These are phyloP conservation scores for Exophiala spinifera DNA, from an alignment of 2,329 filamentous ascomycete species.

Conservation along the genomic window DNA sequence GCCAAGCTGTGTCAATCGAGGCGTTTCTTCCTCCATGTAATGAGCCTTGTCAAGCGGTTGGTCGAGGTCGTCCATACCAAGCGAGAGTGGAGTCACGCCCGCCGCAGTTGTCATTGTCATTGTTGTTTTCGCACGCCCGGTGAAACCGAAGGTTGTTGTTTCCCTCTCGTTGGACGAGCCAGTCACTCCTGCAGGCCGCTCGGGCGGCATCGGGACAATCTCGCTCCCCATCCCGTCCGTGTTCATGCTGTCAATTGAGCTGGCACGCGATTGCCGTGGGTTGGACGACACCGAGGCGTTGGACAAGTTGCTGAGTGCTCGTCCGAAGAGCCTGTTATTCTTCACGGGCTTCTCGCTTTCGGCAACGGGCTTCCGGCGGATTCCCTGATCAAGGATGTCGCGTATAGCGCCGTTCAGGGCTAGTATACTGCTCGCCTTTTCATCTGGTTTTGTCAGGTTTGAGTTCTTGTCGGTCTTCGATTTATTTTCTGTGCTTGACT, in stretches of 20 bases:
- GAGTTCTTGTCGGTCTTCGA: conserved; percentile 3
- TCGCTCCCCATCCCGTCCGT: conserved; percentile 34
- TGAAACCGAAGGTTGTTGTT: conserved; percentile 15
- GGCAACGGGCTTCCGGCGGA: conserved; percentile 27
- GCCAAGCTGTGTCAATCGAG: conserved; percentile 47
- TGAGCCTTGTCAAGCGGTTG: conserved; percentile 25
- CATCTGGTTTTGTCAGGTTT: not conserved
- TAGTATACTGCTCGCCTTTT: conserved; percentile 11
- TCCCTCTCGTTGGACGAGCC: conserved; percentile 6
- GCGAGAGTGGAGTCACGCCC: conserved; percentile 36
- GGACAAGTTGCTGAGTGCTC: conserved; percentile 43
- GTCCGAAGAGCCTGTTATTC: conserved; percentile 41
- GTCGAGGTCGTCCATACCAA: conserved; percentile 33
- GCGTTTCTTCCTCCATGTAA: conserved; percentile 35
- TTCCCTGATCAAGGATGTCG: conserved; percentile 42
- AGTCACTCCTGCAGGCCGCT: conserved; percentile 8
- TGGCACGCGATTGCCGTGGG: conserved; percentile 41
- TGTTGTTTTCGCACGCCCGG: conserved; percentile 18
- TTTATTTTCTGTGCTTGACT: conserved; percentile 12
- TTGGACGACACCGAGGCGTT: conserved; percentile 35
- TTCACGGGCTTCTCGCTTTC: conserved; percentile 25
- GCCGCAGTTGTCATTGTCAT: conserved; percentile 2
- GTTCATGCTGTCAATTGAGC: conserved; percentile 51
- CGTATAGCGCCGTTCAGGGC: conserved; percentile 40
- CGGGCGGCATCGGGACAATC: conserved; percentile 29